Evolutionary conservation across 768 basidiomycete genomes (phyloP).

Genomic region (Paxillus rubicundulus): DNA sequence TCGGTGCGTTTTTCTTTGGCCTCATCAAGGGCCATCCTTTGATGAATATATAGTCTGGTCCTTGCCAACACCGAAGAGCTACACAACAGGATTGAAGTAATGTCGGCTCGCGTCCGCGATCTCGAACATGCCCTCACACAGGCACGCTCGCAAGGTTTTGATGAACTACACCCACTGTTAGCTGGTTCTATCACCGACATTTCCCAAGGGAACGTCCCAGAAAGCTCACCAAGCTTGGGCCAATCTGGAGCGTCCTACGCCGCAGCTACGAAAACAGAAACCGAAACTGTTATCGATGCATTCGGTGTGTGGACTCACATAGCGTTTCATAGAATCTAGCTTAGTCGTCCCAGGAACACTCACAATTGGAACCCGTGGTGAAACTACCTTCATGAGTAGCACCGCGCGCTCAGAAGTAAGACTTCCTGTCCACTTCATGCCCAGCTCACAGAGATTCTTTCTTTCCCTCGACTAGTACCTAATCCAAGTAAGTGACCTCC

Average conservation of each 20-base stretch:
- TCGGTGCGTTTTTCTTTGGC: conserved; percentile 32
- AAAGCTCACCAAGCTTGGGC: conserved; percentile 11
- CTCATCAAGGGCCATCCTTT: not conserved
- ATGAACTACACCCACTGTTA: conserved; percentile 51
- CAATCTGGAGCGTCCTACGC: conserved; percentile 1
- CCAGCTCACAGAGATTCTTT: not conserved
- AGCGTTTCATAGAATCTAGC: not conserved
- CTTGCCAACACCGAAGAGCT: conserved; percentile 71
- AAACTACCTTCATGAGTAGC: conserved; percentile 56
- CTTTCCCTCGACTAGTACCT: conserved; percentile 43
- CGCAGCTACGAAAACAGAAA: conserved; percentile 27
- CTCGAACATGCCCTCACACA: conserved; percentile 57
- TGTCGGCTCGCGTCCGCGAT: conserved; percentile 54
- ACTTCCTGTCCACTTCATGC: not conserved
- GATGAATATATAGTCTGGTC: conserved; percentile 40
- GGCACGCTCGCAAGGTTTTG: conserved; percentile 47
- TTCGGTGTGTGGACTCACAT: conserved; percentile 38
- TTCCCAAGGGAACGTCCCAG: conserved; percentile 26
- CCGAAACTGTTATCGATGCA: conserved; percentile 47
- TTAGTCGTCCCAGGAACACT: conserved; percentile 47
- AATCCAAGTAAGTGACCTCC: conserved; percentile 42
- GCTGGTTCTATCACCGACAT: conserved; percentile 22
- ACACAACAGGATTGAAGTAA: conserved; percentile 58
- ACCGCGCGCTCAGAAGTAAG: conserved; percentile 69
- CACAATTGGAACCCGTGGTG: conserved; percentile 52